Conservation (phyloP, 768 basidiomycete species). For the Mycena epipterygia region DNA sequence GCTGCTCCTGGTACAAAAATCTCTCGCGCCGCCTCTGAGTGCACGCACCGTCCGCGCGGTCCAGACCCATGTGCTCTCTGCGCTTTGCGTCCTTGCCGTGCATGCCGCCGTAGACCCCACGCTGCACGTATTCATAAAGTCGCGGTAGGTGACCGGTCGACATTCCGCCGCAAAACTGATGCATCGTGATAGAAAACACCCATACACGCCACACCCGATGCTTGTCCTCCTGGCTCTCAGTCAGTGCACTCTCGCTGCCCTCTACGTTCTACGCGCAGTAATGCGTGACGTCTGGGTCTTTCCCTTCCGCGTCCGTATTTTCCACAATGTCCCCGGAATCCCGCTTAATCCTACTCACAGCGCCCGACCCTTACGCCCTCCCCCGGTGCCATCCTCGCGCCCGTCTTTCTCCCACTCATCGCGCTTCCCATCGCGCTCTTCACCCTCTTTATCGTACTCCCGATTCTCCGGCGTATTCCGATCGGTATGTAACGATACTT, state of each 20-base stretch:
- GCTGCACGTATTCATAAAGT: conserved; percentile 74
- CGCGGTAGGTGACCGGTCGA: too few relatives aligned
- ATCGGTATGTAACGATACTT: conserved; percentile 63
- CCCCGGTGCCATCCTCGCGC: conserved; percentile 50
- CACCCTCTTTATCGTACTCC: conserved; percentile 65
- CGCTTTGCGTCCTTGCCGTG: conserved; percentile 56
- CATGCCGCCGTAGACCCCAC: conserved; percentile 61
- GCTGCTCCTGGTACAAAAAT: conserved; percentile 24
- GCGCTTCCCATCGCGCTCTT: conserved; percentile 54
- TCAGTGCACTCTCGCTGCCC: conserved; percentile 61
- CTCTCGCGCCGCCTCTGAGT: conserved; percentile 20
- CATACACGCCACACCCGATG: conserved; percentile 79
- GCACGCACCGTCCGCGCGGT: conserved; percentile 9
- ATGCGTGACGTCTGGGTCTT: conserved; percentile 60
- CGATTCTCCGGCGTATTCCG: conserved; percentile 68
- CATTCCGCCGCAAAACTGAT: too few relatives aligned
- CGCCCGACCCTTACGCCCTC: conserved; percentile 24
- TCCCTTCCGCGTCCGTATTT: conserved; percentile 29
- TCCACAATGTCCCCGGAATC: too few relatives aligned
- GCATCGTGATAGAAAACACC: conserved; percentile 72
- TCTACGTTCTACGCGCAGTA: conserved; percentile 69
- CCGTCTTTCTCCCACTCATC: conserved; percentile 55
- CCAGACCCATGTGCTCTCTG: conserved; percentile 49
- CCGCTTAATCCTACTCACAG: neutral
- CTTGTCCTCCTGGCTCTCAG: conserved; percentile 70